phyloP scores from a whole-genome alignment of 805 yeast genomes.

The Candida sanyiensis region DNA sequence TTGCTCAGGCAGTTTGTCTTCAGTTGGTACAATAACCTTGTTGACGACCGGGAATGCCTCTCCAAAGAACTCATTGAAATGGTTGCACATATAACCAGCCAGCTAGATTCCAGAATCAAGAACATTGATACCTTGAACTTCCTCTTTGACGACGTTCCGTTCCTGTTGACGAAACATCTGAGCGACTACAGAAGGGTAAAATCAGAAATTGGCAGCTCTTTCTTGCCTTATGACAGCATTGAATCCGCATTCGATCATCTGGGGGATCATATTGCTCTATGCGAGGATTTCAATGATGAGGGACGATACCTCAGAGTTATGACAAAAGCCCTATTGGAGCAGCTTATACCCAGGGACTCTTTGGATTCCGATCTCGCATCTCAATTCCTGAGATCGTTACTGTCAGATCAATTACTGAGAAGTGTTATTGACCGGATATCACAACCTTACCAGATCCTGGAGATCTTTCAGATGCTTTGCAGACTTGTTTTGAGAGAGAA shows the following conservation, averaged over 20 bases:
- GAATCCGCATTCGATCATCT: slow-evolving; percentile 31
- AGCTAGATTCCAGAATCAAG: slow-evolving; percentile 30
- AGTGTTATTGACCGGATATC: slow-evolving; percentile 39
- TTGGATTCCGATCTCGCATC: slow-evolving; percentile 34
- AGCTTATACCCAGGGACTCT: slow-evolving; percentile 37
- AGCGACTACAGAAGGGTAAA: slow-evolving; percentile 26
- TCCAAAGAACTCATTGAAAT: slow-evolving; percentile 34
- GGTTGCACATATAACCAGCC: slow-evolving; percentile 35
- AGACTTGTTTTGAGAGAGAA: slow-evolving; percentile 6
- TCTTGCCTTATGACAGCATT: slow-evolving; percentile 28
- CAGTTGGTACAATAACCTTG: slow-evolving; percentile 38
- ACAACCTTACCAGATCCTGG: slow-evolving; percentile 50
- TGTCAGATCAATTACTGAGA: slow-evolving; percentile 38
- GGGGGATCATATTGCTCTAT: slow-evolving; percentile 31
- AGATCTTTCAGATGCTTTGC: slow-evolving; percentile 26
- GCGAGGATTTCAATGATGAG: slow-evolving; percentile 24
- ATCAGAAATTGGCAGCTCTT: slow-evolving; percentile 26
- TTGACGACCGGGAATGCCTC: slow-evolving; percentile 40
- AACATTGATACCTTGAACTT: slow-evolving; percentile 31
- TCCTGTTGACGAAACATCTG: slow-evolving; percentile 35
- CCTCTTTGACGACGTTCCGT: slow-evolving; percentile 41
- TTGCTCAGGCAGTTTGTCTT: slow-evolving; percentile 41
- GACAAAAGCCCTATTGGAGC: slow-evolving; percentile 29
- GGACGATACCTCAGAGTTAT: slow-evolving; percentile 32
- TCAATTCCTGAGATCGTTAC: slow-evolving; percentile 34